A percentile compares a stretch with the other conserved stretches of the same genome.
phyloP scores from a whole-genome alignment of 2,329 filamentous ascomycete species.

The Aspergillus amoenus region DNA sequence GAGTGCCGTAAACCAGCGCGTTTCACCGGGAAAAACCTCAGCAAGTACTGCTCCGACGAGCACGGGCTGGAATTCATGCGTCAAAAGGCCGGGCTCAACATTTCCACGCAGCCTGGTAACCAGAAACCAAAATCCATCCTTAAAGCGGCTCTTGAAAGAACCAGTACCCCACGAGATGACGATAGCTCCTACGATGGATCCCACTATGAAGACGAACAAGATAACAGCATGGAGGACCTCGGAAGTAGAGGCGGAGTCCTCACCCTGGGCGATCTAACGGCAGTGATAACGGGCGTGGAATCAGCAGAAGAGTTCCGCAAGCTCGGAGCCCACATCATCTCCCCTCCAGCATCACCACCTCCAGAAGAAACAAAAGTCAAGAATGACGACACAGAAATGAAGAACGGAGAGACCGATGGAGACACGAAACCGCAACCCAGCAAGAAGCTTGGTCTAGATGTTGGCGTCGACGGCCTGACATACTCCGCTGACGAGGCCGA shows the following conservation, averaged over 20 bases:
- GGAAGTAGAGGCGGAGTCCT: conserved; percentile 46
- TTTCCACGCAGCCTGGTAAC: conserved; percentile 13
- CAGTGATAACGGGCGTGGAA: conserved; percentile 35
- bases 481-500: conserved; percentile 41
- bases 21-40: conserved; percentile 37
- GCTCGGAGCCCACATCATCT: conserved; percentile 40
- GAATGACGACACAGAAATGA: not conserved
- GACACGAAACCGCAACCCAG: conserved; percentile 15
- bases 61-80: conserved; percentile 49
- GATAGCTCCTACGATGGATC: conserved; percentile 19
- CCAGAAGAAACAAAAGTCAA: conserved; percentile 19
- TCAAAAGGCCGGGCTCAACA: conserved; percentile 29
- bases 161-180: conserved; percentile 2
- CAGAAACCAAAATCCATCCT: conserved; percentile 16
- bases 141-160: conserved; percentile 6
- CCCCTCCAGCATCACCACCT: conserved; percentile 20
- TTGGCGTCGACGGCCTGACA: conserved; percentile 27
- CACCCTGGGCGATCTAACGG: conserved; percentile 43
- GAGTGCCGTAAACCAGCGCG: conserved; percentile 49
- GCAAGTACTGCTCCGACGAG: conserved; percentile 52
- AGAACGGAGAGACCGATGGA: not conserved
- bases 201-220: conserved; percentile 18
- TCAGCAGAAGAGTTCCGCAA: conserved; percentile 43
- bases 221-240: conserved; percentile 30
- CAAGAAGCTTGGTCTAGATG: conserved; percentile 31